phyloP scores from a whole-genome alignment of 176 grass and related monocot species.

The Musa acuminata region DNA sequence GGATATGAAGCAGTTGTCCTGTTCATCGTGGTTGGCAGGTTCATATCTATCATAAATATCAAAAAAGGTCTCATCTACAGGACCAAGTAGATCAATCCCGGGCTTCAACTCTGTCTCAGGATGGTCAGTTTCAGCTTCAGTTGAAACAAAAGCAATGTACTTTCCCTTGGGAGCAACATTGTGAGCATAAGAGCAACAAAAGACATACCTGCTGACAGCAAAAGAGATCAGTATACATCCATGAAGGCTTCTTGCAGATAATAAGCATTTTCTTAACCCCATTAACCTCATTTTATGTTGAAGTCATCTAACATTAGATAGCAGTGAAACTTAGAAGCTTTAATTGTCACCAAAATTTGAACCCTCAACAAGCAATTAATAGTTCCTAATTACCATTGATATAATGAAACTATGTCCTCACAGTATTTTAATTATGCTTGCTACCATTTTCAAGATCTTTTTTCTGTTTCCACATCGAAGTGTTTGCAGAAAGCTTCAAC shows the following conservation, averaged over 20 bases:
- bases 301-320: too few species aligned
- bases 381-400: too few species aligned
- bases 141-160: slow-evolving; percentile 92
- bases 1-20: slow-evolving; percentile 73
- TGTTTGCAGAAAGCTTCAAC: neutral
- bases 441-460: neutral
- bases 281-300: too few species aligned
- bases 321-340: too few species aligned
- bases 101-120: slow-evolving; percentile 83
- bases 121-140: slow-evolving; percentile 83
- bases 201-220: slow-evolving; percentile 55
- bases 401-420: too few species aligned
- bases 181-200: slow-evolving; percentile 84
- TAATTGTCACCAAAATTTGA: too few species aligned
- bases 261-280: too few species aligned
- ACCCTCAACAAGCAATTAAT: too few species aligned
- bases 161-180: slow-evolving; percentile 89
- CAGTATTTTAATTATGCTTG: too few species aligned
- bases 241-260: neutral
- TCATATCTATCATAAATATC: slow-evolving; percentile 90
- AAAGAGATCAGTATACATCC: neutral
- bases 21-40: slow-evolving; percentile 40
- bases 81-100: slow-evolving; percentile 77
- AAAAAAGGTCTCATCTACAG: slow-evolving; percentile 80
- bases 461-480: neutral